Base-by-base conservation (phyloP, 192 early-diverging fungal species). In the Backusella circina region DNA sequence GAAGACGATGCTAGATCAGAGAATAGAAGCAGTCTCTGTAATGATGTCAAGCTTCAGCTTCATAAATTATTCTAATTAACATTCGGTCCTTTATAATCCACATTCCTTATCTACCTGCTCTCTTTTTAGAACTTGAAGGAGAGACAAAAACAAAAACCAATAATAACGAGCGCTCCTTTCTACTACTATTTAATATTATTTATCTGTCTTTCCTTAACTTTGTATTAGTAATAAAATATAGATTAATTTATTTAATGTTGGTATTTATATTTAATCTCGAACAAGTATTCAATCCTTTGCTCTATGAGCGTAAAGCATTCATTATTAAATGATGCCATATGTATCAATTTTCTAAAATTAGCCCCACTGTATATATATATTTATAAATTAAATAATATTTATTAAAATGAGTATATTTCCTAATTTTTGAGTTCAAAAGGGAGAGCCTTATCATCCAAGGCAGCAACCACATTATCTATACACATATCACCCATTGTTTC, bases 401-500 rank as follows among this genome's bases (percentile, higher is more conserved):
- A 26, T 61, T 28, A 26, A 61, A 28, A 61, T 54, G 2, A 15
- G 3, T 0, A 23, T 1, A 57, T 0, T 57, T 61, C 26, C n/a
- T 61, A 61, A 61, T 61, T 12, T 13, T 61, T 61, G 54, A 61
- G 54, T 28, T 15, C 47, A 73, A 41, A 78, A 21, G 86, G 82
- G 9, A 95, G 75, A 5, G 75, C 64, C 51, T 85, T 64, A 13
- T 82, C 89, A n/a, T 82, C 70, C 8, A 94, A 77, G 0, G 89
- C 93, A 30, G 85, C 84, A 41, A 93, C 68, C 7, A 89, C 86
- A 71, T 96, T 95, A 66, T 93, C 90, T 16, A 96, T 83, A 18
- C 91, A 89, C 50, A 95, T 84, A 36, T 88, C 84, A 13, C 85
- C 91, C 95, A 95, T 96, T 23, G 89, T 87, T 33, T 93, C 92